A percentile compares a stretch with the other conserved stretches of the same genome.
Conservation (phyloP, 2,329 filamentous ascomycete species). For the Hymenoscyphus fructigenus region DNA sequence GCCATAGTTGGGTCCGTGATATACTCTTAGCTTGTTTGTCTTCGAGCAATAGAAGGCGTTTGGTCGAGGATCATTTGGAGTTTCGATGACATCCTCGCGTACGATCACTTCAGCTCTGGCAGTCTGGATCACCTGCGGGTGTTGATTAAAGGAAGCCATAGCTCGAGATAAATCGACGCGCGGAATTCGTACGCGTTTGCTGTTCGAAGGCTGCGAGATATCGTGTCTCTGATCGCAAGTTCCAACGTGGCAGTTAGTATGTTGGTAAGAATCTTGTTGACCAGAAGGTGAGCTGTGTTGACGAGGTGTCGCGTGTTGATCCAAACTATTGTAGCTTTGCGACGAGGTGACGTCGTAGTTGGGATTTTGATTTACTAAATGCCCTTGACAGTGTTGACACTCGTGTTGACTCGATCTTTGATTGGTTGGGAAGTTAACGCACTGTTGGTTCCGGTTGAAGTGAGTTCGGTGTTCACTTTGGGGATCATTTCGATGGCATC, state of each 20-base stretch:
- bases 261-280: background rate
- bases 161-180: background rate
- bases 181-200: background rate
- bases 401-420: background rate
- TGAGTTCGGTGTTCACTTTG: background rate
- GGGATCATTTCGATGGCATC: background rate
- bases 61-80: conserved; percentile 52
- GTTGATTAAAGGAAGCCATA: background rate
- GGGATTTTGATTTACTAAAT: background rate
- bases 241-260: background rate
- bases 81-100: conserved; percentile 56
- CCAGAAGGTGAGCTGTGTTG: background rate
- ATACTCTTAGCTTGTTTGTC: conserved; percentile 54
- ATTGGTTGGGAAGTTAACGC: too few species aligned
- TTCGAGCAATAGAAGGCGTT: conserved; percentile 59
- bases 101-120: conserved; percentile 50
- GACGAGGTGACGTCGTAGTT: background rate
- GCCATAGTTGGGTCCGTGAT: conserved; percentile 56
- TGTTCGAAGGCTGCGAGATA: background rate
- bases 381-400: background rate
- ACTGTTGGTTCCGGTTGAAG: too few species aligned
- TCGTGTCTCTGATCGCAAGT: background rate
- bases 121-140: conserved; percentile 46
- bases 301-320: background rate
- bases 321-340: background rate